A percentile compares a stretch with the other conserved stretches of the same genome.
Conservation (phyloP, 2,329 filamentous ascomycete species). For the Colletotrichum spinosum region DNA sequence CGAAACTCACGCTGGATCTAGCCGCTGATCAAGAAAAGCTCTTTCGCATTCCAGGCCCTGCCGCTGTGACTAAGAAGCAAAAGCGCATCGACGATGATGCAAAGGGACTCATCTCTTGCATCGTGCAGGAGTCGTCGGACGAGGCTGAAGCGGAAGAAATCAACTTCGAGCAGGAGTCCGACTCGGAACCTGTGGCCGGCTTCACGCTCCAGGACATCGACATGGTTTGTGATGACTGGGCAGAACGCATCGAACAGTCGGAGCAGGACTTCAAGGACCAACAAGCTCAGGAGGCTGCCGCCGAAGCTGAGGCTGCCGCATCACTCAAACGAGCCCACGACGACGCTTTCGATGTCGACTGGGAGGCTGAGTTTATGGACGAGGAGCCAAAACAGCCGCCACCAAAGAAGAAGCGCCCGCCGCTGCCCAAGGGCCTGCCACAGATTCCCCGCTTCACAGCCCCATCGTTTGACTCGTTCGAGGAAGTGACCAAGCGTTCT, state of each 20-base stretch:
- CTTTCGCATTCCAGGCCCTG: slow-evolving; percentile 79
- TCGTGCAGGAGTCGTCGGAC: slow-evolving; percentile 54
- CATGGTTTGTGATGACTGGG: slow-evolving; percentile 89
- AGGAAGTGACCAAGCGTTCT: slow-evolving; percentile 76
- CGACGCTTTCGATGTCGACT: slow-evolving; percentile 64
- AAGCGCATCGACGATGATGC: slow-evolving; percentile 64
- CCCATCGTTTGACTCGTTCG: slow-evolving; percentile 84
- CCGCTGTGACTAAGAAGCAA: slow-evolving; percentile 64
- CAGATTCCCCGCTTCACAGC: slow-evolving; percentile 70
- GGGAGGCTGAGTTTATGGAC: slow-evolving; percentile 70
- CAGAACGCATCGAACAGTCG: slow-evolving; percentile 68
- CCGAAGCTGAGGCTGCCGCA: slow-evolving; percentile 39
- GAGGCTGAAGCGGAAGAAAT: slow-evolving; percentile 56
- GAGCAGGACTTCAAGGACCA: slow-evolving; percentile 50
- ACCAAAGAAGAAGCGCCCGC: slow-evolving; percentile 76
- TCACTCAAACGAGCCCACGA: slow-evolving; percentile 38
- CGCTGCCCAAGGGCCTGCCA: slow-evolving; percentile 68
- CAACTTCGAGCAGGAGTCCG: slow-evolving; percentile 63
- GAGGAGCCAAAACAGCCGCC: slow-evolving; percentile 58
- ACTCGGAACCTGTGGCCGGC: slow-evolving; percentile 77
- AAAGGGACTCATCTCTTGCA: slow-evolving; percentile 60
- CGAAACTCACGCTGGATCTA: slow-evolving; percentile 89
- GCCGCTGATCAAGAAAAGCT: slow-evolving; percentile 86
- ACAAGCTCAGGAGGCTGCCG: slow-evolving; percentile 44
- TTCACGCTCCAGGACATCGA: slow-evolving; percentile 84